phyloP scores from a whole-genome alignment of 805 yeast species.

The Grigorovia transvaalensis region DNA sequence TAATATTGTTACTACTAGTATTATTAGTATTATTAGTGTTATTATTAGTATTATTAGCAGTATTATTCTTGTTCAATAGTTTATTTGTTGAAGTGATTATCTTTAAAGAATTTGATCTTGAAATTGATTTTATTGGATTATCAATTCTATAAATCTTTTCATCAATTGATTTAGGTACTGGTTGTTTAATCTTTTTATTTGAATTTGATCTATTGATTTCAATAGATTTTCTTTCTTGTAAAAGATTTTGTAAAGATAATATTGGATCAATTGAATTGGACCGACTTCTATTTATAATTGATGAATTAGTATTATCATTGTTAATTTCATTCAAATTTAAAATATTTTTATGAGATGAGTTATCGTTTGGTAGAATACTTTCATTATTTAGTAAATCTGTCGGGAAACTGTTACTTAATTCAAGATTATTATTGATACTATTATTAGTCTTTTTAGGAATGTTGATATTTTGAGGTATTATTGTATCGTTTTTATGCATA shows the following conservation, averaged over 20 bases:
- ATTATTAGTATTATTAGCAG: neutral
- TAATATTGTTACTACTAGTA: neutral
- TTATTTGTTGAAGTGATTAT: neutral
- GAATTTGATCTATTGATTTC: neutral
- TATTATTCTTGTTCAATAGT: too few relatives aligned
- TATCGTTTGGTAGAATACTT: neutral
- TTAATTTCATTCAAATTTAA: neutral
- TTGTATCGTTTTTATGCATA: neutral
- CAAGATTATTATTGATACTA: too few relatives aligned
- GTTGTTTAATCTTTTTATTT: neutral
- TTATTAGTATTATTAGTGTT: too few relatives aligned
- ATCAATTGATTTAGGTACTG: neutral
- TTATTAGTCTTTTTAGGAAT: neutral
- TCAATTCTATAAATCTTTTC: neutral
- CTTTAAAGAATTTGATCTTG: neutral
- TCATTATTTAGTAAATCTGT: neutral
- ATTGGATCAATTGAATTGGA: neutral
- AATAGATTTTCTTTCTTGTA: neutral
- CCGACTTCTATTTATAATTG: neutral
- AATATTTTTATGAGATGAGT: neutral
- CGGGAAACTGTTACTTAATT: neutral
- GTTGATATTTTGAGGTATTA: neutral
- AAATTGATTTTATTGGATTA: neutral
- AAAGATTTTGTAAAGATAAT: neutral
- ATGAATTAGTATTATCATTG: neutral